Evolutionary conservation across 2,329 filamentous ascomycete genomes (phyloP).

Genomic region (Penicillium sp.): DNA sequence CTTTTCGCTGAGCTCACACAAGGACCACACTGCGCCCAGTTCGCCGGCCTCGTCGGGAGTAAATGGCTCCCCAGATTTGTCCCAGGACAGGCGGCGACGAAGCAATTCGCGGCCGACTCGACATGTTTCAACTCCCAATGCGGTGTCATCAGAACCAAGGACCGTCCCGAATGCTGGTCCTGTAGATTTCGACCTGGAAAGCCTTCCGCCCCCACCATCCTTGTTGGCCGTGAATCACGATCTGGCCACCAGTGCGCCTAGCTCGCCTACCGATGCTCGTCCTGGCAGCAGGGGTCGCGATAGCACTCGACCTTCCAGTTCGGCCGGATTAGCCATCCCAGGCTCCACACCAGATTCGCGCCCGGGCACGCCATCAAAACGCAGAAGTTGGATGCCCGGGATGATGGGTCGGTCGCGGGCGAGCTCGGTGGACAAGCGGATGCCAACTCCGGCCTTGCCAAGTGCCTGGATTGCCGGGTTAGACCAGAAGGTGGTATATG

Average conservation of each 20-base stretch:
- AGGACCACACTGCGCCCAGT: constrained; percentile 38
- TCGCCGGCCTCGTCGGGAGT: constrained; percentile 32
- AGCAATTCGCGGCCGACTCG: constrained; percentile 40
- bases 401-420: constrained; percentile 44
- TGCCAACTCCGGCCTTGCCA: constrained; percentile 38
- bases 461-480: constrained; percentile 64
- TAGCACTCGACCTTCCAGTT: constrained; percentile 40
- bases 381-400: constrained; percentile 51
- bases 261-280: constrained; percentile 37
- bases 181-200: constrained; percentile 38
- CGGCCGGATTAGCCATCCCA: constrained; percentile 40
- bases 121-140: constrained; percentile 40
- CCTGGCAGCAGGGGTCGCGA: constrained; percentile 45
- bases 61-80: constrained; percentile 24
- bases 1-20: constrained; percentile 46
- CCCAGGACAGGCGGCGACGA: constrained; percentile 32
- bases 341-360: constrained; percentile 40
- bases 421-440: constrained; percentile 38
- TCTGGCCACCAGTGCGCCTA: constrained; percentile 39
- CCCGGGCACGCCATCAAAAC: constrained; percentile 43
- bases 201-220: constrained; percentile 45
- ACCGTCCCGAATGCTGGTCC: constrained; percentile 30
- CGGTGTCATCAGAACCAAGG: constrained; percentile 33
- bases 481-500: constrained; percentile 60
- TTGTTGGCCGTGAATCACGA: constrained; percentile 44